These are phyloP conservation scores for Fusarium chuoi DNA, from an alignment of 2,329 filamentous ascomycete species.

Conservation along the genomic window DNA sequence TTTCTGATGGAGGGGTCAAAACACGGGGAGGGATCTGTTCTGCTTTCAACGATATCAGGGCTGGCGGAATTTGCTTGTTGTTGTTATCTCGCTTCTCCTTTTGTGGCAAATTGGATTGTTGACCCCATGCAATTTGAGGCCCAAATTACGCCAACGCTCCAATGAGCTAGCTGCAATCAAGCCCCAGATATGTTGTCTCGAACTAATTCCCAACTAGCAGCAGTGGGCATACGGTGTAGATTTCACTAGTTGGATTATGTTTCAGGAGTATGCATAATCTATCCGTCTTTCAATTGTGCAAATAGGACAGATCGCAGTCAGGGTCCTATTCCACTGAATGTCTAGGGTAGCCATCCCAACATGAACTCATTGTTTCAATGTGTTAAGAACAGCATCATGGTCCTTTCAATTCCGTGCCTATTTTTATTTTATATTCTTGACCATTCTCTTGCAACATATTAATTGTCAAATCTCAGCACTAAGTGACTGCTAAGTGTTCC, in stretches of 20 bases:
- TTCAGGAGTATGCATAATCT: neutral
- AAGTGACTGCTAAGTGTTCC: neutral
- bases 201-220: neutral
- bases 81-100: conserved; percentile 21
- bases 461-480: fast-evolving
- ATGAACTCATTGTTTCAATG: neutral
- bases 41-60: neutral
- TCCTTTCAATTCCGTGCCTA: too few species aligned
- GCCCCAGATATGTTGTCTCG: neutral
- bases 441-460: fast-evolving
- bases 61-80: neutral
- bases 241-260: neutral
- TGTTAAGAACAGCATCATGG: neutral
- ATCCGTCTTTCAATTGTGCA: neutral
- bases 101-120: conserved; percentile 12
- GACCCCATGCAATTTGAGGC: neutral
- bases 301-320: neutral
- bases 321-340: fast-evolving
- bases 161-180: neutral
- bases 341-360: neutral
- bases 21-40: neutral
- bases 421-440: neutral
- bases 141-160: neutral
- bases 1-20: neutral
- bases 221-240: neutral